A percentile compares a stretch with the other conserved stretches of the same genome.
These are phyloP conservation scores for Scedosporium apiospermum DNA, from an alignment of 2,329 filamentous ascomycete genomes.

Conservation along the genomic window DNA sequence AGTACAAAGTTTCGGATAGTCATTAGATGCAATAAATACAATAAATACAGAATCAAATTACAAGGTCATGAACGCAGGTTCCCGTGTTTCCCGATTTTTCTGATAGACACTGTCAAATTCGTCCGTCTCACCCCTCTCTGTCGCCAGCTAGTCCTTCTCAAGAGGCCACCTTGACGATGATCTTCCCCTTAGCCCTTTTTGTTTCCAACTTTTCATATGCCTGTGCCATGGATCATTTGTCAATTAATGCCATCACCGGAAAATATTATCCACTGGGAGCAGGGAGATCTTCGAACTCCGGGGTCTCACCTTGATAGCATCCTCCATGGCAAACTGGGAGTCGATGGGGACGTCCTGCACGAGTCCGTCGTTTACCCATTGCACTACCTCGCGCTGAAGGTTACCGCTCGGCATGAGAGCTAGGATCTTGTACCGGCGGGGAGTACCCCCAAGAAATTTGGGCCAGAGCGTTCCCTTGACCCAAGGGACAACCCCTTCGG, in stretches of 20 bases:
- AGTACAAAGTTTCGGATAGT: too few species aligned
- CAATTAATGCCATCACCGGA: too few species aligned
- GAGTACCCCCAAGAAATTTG: slow-evolving; percentile 12
- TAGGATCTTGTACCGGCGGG: slow-evolving; percentile 10
- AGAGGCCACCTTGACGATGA: slow-evolving; percentile 11
- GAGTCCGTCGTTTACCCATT: slow-evolving; percentile 8
- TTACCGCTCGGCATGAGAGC: slow-evolving; percentile 5
- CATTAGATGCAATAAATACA: too few species aligned
- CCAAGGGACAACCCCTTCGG: slow-evolving; percentile 7
- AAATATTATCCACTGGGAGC: too few species aligned
- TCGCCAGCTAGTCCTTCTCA: too few species aligned
- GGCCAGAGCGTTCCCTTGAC: slow-evolving; percentile 13
- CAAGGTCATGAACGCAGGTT: too few species aligned
- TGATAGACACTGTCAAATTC: too few species aligned
- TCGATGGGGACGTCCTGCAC: slow-evolving; percentile 13
- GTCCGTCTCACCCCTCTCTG: too few species aligned
- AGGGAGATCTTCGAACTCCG: neutral
- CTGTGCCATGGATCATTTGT: slow-evolving; percentile 2
- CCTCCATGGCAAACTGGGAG: slow-evolving; percentile 12
- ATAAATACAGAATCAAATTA: too few species aligned
- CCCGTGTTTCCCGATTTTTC: too few species aligned
- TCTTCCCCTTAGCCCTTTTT: slow-evolving; percentile 13
- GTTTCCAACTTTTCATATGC: slow-evolving; percentile 12
- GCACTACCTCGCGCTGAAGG: slow-evolving; percentile 5
- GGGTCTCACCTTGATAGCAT: slow-evolving; percentile 9